A percentile compares a stretch with the other conserved stretches of the same genome.
These are phyloP conservation scores for Eimeria zaria DNA, from an alignment of 169 alveolate species.

Conservation along the genomic window DNA sequence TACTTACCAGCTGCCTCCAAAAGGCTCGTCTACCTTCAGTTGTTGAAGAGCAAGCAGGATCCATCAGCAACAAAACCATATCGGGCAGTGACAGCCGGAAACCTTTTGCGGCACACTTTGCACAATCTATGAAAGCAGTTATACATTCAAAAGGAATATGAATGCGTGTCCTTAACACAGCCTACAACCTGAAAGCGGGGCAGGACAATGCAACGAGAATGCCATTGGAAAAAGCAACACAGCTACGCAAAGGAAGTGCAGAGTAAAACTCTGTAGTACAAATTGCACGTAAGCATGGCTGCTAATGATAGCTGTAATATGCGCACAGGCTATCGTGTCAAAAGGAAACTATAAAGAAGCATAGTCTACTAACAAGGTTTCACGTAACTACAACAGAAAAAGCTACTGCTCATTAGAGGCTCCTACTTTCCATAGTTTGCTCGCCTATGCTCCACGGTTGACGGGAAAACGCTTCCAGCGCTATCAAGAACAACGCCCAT, in stretches of 20 bases:
- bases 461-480: neutral
- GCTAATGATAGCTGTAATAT: neutral
- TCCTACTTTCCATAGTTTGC: neutral
- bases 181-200: constrained; percentile 1
- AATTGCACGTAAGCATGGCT: neutral
- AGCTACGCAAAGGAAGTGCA: neutral
- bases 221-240: neutral
- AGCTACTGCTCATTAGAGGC: neutral
- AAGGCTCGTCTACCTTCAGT: neutral
- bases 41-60: neutral
- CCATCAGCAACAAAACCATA: neutral
- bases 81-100: neutral
- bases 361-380: neutral
- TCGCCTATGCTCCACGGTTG: neutral
- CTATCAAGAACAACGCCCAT: neutral
- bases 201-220: neutral
- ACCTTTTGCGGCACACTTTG: neutral
- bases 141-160: neutral
- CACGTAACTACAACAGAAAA: neutral
- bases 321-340: neutral
- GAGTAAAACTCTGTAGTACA: neutral
- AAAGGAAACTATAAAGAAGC: neutral
- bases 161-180: neutral
- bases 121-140: neutral
- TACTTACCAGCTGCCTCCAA: neutral